Conservation (phyloP, 2,329 filamentous ascomycete genomes). For the Neophaeococcomyces aloes region DNA sequence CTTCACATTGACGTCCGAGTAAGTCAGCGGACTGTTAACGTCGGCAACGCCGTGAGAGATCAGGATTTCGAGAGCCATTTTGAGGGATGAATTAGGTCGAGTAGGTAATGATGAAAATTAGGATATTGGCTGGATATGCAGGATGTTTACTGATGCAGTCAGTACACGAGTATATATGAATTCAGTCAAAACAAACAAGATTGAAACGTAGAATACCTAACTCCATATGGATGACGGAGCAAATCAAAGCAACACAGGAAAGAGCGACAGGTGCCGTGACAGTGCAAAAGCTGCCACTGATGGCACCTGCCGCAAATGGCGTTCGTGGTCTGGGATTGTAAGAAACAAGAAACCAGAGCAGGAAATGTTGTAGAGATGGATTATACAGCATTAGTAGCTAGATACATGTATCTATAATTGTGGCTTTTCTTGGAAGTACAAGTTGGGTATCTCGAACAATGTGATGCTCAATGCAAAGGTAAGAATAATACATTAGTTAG, state of each 20-base stretch:
- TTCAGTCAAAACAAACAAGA: not conserved
- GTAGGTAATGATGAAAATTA: not conserved
- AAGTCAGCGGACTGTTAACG: no score
- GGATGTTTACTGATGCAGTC: not conserved
- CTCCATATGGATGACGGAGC: no score
- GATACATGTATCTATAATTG: no score
- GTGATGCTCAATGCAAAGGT: not conserved
- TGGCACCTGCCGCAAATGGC: no score
- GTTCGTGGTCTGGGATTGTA: no score
- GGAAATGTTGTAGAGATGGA: no score
- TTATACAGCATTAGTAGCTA: no score
- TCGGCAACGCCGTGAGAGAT: slow-evolving; percentile 3
- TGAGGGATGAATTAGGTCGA: not conserved
- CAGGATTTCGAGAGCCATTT: slow-evolving; percentile 1
- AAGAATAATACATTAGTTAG: not conserved
- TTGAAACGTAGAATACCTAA: not conserved
- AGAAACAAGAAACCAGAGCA: no score
- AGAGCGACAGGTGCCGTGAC: not conserved
- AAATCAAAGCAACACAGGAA: not conserved
- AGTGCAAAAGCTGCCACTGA: no score
- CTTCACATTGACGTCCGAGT: no score
- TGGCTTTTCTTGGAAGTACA: no score
- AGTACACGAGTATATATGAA: not conserved
- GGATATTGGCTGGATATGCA: not conserved
- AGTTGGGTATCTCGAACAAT: not conserved